phyloP scores from a whole-genome alignment of 2,329 filamentous ascomycete genomes.

The Sporothrix inflata region DNA sequence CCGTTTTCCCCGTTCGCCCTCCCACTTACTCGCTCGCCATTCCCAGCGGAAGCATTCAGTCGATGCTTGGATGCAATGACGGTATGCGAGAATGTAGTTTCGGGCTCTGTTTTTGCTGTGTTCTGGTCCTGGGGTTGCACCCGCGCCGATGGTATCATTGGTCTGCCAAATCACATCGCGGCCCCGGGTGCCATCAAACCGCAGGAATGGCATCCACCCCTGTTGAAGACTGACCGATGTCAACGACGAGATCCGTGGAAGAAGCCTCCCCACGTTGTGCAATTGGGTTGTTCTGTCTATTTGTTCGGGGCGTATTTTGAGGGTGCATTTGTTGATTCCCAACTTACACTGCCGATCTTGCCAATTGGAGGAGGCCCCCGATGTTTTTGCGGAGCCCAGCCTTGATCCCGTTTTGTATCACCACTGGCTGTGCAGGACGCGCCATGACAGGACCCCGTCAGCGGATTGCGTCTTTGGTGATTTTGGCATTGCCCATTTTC shows the following conservation, averaged over 20 bases:
- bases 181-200: neutral
- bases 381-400: neutral
- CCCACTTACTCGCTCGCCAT: neutral
- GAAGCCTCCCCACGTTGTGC: neutral
- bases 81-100: neutral
- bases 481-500: neutral
- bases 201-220: neutral
- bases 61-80: neutral
- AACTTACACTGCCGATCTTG: neutral
- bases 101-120: neutral
- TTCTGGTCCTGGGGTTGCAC: neutral
- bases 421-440: neutral
- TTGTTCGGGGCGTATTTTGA: too few species aligned
- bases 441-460: neutral
- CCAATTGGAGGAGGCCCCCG: neutral
- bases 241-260: neutral
- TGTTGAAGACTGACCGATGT: neutral
- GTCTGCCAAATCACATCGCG: neutral
- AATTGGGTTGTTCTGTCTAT: neutral
- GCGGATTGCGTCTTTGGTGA: neutral
- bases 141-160: constrained; percentile 15
- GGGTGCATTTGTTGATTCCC: neutral
- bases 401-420: neutral
- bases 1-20: neutral
- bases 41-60: neutral